Base-by-base conservation (phyloP, 495 filamentous ascomycete species). In the Podospora australis region DNA sequence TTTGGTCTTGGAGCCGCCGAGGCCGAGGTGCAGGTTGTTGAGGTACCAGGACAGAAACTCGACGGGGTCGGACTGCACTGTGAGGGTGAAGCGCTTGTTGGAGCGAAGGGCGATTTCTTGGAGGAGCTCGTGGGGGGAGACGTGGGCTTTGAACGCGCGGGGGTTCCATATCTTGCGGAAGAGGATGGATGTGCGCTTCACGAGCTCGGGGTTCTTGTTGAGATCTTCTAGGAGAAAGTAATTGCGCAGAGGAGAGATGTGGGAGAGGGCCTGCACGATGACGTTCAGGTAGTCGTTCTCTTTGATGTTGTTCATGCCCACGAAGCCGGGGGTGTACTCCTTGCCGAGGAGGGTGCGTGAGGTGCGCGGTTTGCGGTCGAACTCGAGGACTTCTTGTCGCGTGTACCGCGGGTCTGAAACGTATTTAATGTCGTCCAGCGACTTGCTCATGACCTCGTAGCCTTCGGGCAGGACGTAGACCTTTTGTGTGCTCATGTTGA, bases 241-340 rank as follows among this genome's bases (percentile, higher is more conserved):
- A 61, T 97, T 96, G 25, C 94, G 85, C 42, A 99, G 75, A 1
- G 94, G 92, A 4, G 81, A 67, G 19, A 96, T 87, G 68, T 99
- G 92, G 1, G 90, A 83, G 11, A 99, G 75, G 10, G 92, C 82
- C 59, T 99, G 94, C n/a, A 92, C 82, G 6, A 96, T 80, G 6
- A 96, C 91, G 60, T 99, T 99, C 55, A 97, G 76, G 67, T 97
- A 99, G 68, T 99, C 92, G 68, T 99, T 99, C 40, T 88, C 88
- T 65, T 99, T 99, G 73, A 99, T 97, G 65, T 99, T 96, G 72
- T 99, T 97, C 84, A 99, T 89, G 50, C 92, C 92, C 52, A 99
- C 90, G 63, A 95, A 99, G 3, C 92, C 88, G 53, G 88, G 92
- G 53, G 83, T 82, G 65, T 97, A 99, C 63, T 84, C 82, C 59